A percentile compares a stretch with the other conserved stretches of the same genome.
These are phyloP conservation scores for Phaeotremella skinneri DNA, from an alignment of 768 basidiomycete species.

Conservation along the genomic window DNA sequence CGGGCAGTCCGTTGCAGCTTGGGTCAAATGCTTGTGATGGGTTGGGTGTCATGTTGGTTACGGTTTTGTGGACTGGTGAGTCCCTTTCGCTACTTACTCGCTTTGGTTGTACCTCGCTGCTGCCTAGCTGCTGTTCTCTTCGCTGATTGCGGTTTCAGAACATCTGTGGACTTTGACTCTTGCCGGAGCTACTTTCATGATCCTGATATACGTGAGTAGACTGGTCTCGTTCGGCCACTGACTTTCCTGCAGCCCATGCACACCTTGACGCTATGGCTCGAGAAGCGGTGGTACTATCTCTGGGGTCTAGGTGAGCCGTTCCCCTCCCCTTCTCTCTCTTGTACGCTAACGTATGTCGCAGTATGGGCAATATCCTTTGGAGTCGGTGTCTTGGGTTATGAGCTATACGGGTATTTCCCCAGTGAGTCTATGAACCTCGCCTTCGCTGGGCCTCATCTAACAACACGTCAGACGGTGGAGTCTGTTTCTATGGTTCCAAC, in stretches of 20 bases:
- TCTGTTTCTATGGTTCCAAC: conserved; percentile 48
- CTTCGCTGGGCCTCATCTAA: too few species aligned
- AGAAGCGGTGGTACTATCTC: conserved; percentile 43
- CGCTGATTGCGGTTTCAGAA: conserved; percentile 25
- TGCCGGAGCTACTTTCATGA: conserved; percentile 50
- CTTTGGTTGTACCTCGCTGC: too few species aligned
- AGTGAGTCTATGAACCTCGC: too few species aligned
- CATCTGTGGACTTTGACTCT: conserved; percentile 52
- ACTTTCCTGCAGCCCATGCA: conserved; percentile 41
- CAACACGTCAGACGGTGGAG: conserved; percentile 32
- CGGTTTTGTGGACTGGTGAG: conserved; percentile 45
- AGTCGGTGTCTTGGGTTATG: conserved; percentile 37
- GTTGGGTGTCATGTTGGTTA: conserved; percentile 39
- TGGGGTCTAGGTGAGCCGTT: conserved; percentile 33
- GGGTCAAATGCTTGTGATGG: conserved; percentile 42
- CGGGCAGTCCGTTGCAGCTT: conserved; percentile 17
- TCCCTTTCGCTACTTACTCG: not conserved
- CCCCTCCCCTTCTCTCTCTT: not conserved
- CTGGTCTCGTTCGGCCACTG: not conserved
- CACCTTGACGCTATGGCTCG: conserved; percentile 40
- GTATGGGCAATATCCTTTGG: conserved; percentile 42
- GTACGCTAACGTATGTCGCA: not conserved
- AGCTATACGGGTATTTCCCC: conserved; percentile 42
- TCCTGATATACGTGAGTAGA: conserved; percentile 49
- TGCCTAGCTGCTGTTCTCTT: not conserved